These are phyloP conservation scores for Dothideomycetes sp. DNA, from an alignment of 2,329 filamentous ascomycete species.

Conservation along the genomic window DNA sequence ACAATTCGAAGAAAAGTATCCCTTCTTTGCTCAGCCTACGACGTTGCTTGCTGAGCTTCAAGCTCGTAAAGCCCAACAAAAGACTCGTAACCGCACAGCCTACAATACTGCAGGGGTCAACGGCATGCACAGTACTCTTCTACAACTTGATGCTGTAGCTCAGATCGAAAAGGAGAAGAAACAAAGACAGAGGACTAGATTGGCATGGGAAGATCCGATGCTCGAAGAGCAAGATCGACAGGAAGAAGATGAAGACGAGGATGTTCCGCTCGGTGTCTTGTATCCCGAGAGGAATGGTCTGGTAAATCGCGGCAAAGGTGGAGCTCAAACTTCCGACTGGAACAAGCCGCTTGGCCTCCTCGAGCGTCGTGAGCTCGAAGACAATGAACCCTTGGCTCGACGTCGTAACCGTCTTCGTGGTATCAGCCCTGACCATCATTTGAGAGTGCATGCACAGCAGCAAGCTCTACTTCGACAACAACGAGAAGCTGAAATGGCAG, in stretches of 20 bases:
- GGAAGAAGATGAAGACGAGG: conserved; percentile 58
- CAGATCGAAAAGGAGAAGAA: conserved; percentile 71
- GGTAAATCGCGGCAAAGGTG: conserved; percentile 38
- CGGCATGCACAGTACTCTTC: conserved; percentile 80
- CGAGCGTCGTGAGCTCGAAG: conserved; percentile 75
- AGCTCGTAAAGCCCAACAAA: conserved; percentile 79
- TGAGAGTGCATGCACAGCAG: conserved; percentile 2
- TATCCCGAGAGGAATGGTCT: conserved; percentile 49
- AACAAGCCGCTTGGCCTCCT: conserved; percentile 62
- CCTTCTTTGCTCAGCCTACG: conserved; percentile 64
- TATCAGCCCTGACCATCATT: conserved; percentile 21
- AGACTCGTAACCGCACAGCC: conserved; percentile 62
- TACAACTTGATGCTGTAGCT: conserved; percentile 83
- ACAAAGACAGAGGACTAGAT: conserved; percentile 62
- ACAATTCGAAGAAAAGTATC: conserved; percentile 23
- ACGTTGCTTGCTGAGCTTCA: conserved; percentile 89
- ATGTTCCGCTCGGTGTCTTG: conserved; percentile 78
- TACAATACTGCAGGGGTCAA: conserved; percentile 49
- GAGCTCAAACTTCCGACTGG: conserved; percentile 33
- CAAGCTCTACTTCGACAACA: conserved; percentile 18
- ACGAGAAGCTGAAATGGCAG: conserved; percentile 17
- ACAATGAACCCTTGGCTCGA: conserved; percentile 77
- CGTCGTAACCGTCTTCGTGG: conserved; percentile 67
- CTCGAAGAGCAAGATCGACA: conserved; percentile 20
- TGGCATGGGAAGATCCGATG: conserved; percentile 76